Evolutionary conservation across 2,329 filamentous ascomycete species (phyloP).

Genomic region (Alternaria solani): DNA sequence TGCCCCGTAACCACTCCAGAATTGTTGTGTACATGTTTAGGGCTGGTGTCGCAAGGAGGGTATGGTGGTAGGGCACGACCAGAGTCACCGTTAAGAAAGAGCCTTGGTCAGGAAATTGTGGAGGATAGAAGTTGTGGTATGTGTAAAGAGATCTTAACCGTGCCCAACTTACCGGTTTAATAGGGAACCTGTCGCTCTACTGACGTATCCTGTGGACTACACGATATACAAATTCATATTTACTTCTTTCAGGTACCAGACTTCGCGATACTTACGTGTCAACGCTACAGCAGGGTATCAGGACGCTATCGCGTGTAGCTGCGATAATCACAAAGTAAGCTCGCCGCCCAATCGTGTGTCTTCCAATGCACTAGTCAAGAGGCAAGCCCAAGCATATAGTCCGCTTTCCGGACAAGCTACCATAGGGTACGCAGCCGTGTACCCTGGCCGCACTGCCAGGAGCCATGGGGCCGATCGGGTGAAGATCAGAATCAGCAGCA

Average conservation of each 20-base stretch:
- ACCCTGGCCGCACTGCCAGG: not conserved
- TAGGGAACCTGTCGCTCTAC: not conserved
- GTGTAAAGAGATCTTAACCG: not conserved
- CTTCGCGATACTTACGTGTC: not conserved
- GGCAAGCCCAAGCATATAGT: not conserved
- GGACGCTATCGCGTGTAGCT: not conserved
- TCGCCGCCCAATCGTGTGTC: not conserved
- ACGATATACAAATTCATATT: not conserved
- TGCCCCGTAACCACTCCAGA: not conserved
- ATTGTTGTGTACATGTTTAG: not conserved
- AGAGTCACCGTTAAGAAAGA: slow-evolving; percentile 3
- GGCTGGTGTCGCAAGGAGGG: not conserved
- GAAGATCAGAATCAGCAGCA: not conserved
- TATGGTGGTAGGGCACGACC: not conserved
- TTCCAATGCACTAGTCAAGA: not conserved
- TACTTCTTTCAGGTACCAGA: slow-evolving; percentile 1
- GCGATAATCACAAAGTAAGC: not conserved
- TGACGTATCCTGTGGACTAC: not conserved
- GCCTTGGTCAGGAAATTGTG: not conserved
- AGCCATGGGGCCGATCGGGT: not conserved
- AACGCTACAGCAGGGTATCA: not conserved
- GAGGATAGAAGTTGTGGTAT: not conserved
- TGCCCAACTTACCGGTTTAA: not conserved
- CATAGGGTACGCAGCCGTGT: not conserved
- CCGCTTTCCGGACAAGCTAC: not conserved